Evolutionary conservation across 192 early-diverging fungal species (phyloP), one percentile per base, ranked within the genome.

Genomic region (Kappamyces sp.): DNA sequence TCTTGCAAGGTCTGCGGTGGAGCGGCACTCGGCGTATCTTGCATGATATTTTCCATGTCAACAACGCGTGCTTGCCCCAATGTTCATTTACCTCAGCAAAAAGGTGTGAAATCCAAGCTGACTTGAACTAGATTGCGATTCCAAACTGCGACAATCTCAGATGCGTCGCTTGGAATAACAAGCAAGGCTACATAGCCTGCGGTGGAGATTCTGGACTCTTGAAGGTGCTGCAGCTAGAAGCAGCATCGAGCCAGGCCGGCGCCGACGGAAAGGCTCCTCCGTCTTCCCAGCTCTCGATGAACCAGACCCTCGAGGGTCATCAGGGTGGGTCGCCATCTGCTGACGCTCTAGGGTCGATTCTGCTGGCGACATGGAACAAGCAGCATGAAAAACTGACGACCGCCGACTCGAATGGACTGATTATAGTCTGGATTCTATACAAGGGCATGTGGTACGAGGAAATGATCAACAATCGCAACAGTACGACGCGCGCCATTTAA

Each of bases 391-490:
- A 84, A 45, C 68, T 84, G 8, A 81, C 81, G 15, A 81, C 81
- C 1, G 72, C 78, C 2, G 81, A 84, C 67, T 64, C 69, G 30
- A 72, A 74, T 50, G 81, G 81, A 5, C 59, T 84, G 46, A 84
- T 84, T 45, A 84, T 84, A 46, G 81, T 84, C 0, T 84, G 81
- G 81, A 77, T 84, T 12, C 57, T 84, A 31, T 84, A 84, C 66
- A 84, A 84, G 55, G 81, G 78, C 7, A 71, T 71, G 11, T 79
- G 79, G 73, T 84, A 84, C 60, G 81, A 84, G 65, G 81, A 84
- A 67, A 84, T 84, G 81, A 79, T 84, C 64, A 84, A 84, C 59
- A 81, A 84, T 57, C 67, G 81, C 11, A 79, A 78, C 66, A 84
- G 53, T 54, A 54, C 41, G 0, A 30, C 0, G 3, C 4, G 0